These are phyloP conservation scores for Fusarium sp. DNA, from an alignment of 2,329 filamentous ascomycete genomes.

Conservation along the genomic window DNA sequence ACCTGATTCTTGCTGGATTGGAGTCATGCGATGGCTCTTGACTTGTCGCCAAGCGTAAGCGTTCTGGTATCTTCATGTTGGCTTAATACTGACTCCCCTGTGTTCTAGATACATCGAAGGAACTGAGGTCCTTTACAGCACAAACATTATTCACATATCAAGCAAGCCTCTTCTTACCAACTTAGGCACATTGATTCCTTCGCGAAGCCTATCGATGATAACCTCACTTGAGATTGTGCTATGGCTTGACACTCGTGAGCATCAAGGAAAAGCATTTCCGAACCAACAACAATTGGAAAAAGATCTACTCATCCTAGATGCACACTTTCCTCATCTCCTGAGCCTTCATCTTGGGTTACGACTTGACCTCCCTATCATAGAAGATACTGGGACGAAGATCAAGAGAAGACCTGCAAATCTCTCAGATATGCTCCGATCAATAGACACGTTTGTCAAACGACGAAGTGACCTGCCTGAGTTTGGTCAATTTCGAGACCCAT, in stretches of 20 bases:
- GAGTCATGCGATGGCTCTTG: neutral
- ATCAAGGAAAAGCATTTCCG: rapidly evolving
- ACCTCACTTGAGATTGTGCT: neutral
- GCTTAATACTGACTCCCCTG: neutral
- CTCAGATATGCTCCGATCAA: rapidly evolving
- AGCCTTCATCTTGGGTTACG: neutral
- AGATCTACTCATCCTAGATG: neutral
- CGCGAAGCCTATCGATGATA: neutral
- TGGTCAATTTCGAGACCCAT: rapidly evolving
- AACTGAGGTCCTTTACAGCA: neutral
- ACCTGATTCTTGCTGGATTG: neutral
- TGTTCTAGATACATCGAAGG: neutral
- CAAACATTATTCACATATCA: slow-evolving; percentile 2
- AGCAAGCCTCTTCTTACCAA: neutral
- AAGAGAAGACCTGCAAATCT: neutral
- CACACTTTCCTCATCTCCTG: neutral
- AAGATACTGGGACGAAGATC: neutral
- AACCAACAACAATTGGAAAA: rapidly evolving
- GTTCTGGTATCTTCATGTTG: neutral
- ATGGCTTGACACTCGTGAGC: neutral
- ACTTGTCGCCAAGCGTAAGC: slow-evolving; percentile 4
- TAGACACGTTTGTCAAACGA: neutral
- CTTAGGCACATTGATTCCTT: neutral
- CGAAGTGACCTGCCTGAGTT: neutral
- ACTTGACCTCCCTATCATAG: neutral